Evolutionary conservation across 1,139 yeast genomes (phyloP), one percentile per base, ranked within the genome.

Genomic region (Oligophagozyma castellii): DNA sequence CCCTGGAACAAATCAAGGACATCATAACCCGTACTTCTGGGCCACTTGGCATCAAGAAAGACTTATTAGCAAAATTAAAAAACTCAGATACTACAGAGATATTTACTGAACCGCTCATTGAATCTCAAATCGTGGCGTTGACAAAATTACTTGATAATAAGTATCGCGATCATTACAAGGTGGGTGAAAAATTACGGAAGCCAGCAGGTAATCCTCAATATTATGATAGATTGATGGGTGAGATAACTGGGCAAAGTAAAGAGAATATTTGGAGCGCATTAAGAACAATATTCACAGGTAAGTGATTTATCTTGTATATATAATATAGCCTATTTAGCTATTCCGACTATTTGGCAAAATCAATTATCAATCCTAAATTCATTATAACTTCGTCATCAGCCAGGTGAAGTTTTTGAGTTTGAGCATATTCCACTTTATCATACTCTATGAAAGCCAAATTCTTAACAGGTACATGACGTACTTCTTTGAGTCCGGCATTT

Each of bases 191-290:
- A 51, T 55, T 84, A 37, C 56, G 70, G 44, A 63, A 56, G 41
- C 95, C 95, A 18, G 73, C 75, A 47, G 93, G 95, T 2, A 80
- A 83, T 51, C 86, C 93, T 2, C 57, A 65, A 28, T 84, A 84
- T 48, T 84, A 84, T 48, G 65, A 63, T 24, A 65, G 92, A 45
- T 62, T 84, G 32, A 46, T 77, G 56, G 62, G 65, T 27, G 93
- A 81, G 51, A 65, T 84, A 29, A 63, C 65, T 34, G 89, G 93
- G n/a, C 74, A 75, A 42, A 65, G 65, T 46, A 74, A 70, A 52
- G 93, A 81, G 53, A 66, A 70, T 12, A 57, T 78, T 31, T 53
- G 69, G 35, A 57, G 68, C 28, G 86, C 86, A 21, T 47, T 75
- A 47, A 70, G 74, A 53, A 74, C 83, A 6, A 80, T 78, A 26